These are phyloP conservation scores for Eremochloa ophiuroides DNA, from an alignment of 176 grass and related monocot genomes.

Conservation along the genomic window DNA sequence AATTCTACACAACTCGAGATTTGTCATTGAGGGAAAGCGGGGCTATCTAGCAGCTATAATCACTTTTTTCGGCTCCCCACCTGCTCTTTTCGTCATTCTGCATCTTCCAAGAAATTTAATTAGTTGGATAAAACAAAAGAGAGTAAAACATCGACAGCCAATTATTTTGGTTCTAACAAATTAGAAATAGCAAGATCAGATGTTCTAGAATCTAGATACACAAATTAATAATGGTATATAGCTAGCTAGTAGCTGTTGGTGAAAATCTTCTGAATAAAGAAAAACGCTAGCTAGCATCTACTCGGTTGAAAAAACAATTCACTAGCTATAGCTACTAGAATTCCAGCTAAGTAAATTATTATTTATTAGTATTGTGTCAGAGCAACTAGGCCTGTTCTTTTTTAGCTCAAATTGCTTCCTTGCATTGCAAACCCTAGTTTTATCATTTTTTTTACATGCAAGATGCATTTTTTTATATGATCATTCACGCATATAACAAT, in stretches of 20 bases:
- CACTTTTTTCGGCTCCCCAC: constrained; percentile 12
- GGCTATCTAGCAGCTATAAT: not conserved
- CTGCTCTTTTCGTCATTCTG: constrained; percentile 35
- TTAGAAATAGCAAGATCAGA: constrained; percentile 2
- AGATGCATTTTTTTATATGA: not conserved
- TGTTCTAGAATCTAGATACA: not conserved
- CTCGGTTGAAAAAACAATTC: not conserved
- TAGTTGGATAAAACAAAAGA: not conserved
- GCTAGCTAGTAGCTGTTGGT: not conserved
- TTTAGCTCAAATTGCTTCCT: not conserved
- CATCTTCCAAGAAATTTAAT: constrained; percentile 13
- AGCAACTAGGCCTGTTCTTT: not conserved
- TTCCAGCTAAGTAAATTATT: not conserved
- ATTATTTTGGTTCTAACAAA: not conserved
- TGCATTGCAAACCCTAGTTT: constrained; percentile 32
- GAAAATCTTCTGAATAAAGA: not conserved
- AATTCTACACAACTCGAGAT: constrained; percentile 17
- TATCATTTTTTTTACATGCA: not conserved
- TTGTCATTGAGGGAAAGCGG: constrained; percentile 29
- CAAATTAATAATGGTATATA: too few relatives aligned
- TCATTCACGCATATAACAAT: not conserved
- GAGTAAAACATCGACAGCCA: not conserved
- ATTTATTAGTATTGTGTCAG: not conserved
- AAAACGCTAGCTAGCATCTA: not conserved
- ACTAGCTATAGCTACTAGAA: not conserved